A percentile compares a stretch with the other conserved stretches of the same genome.
Conservation (phyloP, 2,329 filamentous ascomycete species). For the Cordyceps fumosorosea region DNA sequence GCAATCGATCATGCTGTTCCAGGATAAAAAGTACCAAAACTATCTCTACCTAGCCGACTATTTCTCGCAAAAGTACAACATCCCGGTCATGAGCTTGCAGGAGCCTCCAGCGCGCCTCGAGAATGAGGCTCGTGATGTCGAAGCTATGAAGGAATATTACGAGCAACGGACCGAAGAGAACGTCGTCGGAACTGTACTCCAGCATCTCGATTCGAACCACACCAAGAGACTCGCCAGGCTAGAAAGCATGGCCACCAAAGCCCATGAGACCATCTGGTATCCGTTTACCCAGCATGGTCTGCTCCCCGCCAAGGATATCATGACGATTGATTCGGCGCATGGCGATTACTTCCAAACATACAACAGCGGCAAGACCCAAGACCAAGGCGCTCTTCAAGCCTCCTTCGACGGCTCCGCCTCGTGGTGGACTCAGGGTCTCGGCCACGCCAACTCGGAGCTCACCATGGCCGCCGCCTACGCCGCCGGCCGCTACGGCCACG, state of each 20-base stretch:
- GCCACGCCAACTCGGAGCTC: conserved; percentile 67
- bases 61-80: conserved; percentile 52
- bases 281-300: conserved; percentile 77
- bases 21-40: conserved; percentile 60
- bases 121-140: conserved; percentile 39
- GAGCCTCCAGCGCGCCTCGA: conserved; percentile 48
- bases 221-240: conserved; percentile 49
- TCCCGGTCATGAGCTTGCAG: conserved; percentile 51
- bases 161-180: conserved; percentile 32
- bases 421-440: conserved; percentile 88
- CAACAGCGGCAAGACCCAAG: conserved; percentile 2
- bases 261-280: conserved; percentile 69
- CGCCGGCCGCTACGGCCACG: conserved; percentile 76
- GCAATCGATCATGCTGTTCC: conserved; percentile 62
- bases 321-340: conserved; percentile 72
- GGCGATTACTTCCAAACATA: conserved; percentile 70
- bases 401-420: conserved; percentile 80
- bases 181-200: conserved; percentile 39
- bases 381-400: conserved; percentile 44
- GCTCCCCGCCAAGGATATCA: conserved; percentile 55
- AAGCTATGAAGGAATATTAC: conserved; percentile 61
- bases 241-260: conserved; percentile 53
- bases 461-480: conserved; percentile 73
- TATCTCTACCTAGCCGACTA: conserved; percentile 60
- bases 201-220: conserved; percentile 48